Evolutionary conservation across 306 rosid genomes (phyloP), one percentile per base, ranked within the genome.

Genomic region (Dicorynia guianensis): DNA sequence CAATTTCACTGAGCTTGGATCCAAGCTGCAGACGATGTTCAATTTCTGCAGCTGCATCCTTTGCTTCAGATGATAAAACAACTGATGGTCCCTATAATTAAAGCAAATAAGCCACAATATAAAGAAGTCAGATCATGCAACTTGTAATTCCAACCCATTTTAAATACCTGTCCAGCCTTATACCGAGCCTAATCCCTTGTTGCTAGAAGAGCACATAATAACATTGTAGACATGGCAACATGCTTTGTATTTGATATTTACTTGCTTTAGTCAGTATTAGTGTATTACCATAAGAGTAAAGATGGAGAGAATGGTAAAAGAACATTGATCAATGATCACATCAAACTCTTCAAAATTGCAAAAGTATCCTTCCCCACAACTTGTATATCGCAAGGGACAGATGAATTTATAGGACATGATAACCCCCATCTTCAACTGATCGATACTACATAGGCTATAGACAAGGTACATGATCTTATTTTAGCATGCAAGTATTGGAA

Each of bases 1-100:
- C 78, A 56, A 88, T 74, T 76, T 92, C 93, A 83, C 97, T 94
- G 60, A 94, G 96, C 84, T 89, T 92, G 36, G 90, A 90, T 74
- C 98, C 98, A 78, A 94, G 86, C 69, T 85, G 93, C 83, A 92
- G 88, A 33, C 96, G 93, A 14, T 14, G 38, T 52, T 88, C 97
- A 75, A 94, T 88, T 78, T 88, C 91, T 44, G 86, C 77, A 19
- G 97, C 98, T 34, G 98, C 94, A 60, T 84, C 89, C 78, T 86
- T 94, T 58, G 98, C 95, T 74, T 90, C 87, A 36, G 93, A 65
- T 63, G 98, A 92, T 75, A 94, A 76, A 53, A 75, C 58, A 79
- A 38, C 36, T 80, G 88, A 49, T 55, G 69, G 87, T 43, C 69
- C 89, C 96, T 93, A 40, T 63, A 5, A 69, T 12, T 48, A 7